These are phyloP conservation scores for Epichloe elymi DNA, from an alignment of 2,329 filamentous ascomycete species.

Conservation along the genomic window DNA sequence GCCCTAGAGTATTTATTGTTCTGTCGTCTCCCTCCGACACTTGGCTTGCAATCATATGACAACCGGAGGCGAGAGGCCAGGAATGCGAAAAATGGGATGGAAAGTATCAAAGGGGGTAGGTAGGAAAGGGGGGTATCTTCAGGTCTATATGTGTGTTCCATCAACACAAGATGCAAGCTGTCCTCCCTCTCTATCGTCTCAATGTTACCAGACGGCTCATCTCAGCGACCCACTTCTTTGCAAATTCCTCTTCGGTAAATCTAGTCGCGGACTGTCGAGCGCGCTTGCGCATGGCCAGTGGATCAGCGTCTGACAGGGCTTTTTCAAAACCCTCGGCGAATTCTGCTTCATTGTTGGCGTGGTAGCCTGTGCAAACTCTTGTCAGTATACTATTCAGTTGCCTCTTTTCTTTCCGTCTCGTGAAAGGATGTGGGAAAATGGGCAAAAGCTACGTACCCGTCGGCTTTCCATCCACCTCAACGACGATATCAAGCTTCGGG, in stretches of 20 bases:
- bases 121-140: slow-evolving; percentile 23
- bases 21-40: too few species aligned
- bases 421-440: neutral
- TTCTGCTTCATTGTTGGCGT: slow-evolving; percentile 63
- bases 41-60: neutral
- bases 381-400: neutral
- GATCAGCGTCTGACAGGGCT: slow-evolving; percentile 60
- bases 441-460: slow-evolving; percentile 44
- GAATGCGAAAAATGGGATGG: neutral
- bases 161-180: slow-evolving; percentile 7
- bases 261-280: slow-evolving; percentile 67
- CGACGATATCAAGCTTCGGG: slow-evolving; percentile 86
- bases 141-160: slow-evolving; percentile 15
- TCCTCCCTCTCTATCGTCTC: slow-evolving; percentile 13
- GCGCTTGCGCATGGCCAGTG: slow-evolving; percentile 58
- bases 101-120: slow-evolving; percentile 7
- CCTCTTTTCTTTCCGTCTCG: neutral
- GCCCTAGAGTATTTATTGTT: too few species aligned
- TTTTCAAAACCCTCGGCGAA: slow-evolving; percentile 72
- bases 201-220: slow-evolving; percentile 56
- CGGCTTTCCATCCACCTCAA: slow-evolving; percentile 60
- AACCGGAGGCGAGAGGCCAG: neutral
- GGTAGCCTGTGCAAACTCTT: slow-evolving; percentile 49
- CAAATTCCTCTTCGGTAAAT: slow-evolving; percentile 83
- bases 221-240: slow-evolving; percentile 61